Evolutionary conservation across 768 basidiomycete genomes (phyloP), one percentile per base, ranked within the genome.

Genomic region (Suillus variegatus): DNA sequence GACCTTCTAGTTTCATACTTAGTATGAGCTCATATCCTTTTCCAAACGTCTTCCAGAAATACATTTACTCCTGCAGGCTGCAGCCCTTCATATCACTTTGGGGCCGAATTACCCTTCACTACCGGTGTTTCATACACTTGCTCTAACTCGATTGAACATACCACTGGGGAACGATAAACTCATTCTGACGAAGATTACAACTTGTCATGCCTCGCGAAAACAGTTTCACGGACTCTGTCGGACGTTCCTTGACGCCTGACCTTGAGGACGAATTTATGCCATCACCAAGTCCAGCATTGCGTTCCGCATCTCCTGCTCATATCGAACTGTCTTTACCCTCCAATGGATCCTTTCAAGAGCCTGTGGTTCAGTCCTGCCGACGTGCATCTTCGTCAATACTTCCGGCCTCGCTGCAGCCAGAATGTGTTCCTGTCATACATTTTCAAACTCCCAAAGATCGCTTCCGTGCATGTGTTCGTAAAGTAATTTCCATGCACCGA

Each of bases 171-270:
- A 54, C 28, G 52, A 20, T 9, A 54, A 28, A 41, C 41, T 54
- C 52, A 32, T 54, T 18, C 28, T 20, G 8, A 54, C 52, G 28
- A 54, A 55, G 12, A 12, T 55, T 12, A 20, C 35, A 36, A 1
- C 35, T n/a, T 36, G 13, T 2, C 60, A 88, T 89, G 88, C 85
- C 88, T 55, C 82, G 88, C 63, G 86, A 88, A 72, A 88, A 89
- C 76, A 88, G 87, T 75, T 83, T 88, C 77, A 82, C 80, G 68
- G 88, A 90, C 74, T 86, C 86, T 43, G 87, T 87, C 40, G 86
- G 86, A 28, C 82, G 88, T 35, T 89, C 88, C 10, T 77, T 90
- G 61, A 89, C 88, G 6, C 86, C 88, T n/a, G 87, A 89, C 74
- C 73, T 83, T 25, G 87, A 86, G 4, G 80, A 79, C 25, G 68